Evolutionary conservation across 2,329 filamentous ascomycete species (phyloP).

Genomic region (Furcasterigmium furcatum): DNA sequence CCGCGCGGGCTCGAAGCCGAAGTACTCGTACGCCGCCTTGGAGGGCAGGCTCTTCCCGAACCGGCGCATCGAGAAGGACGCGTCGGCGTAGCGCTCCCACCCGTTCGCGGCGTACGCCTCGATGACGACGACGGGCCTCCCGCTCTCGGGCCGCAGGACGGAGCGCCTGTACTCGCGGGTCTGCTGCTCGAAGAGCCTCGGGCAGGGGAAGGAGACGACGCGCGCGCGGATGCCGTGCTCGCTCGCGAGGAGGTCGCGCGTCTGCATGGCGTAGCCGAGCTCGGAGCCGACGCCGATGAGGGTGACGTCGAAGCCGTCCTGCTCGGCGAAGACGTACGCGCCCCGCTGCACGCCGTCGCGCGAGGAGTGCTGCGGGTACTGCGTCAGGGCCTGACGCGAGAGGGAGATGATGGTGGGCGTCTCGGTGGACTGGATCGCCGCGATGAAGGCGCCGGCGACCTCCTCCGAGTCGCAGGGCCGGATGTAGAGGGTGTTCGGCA

Average conservation of each 20-base stretch:
- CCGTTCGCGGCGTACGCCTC: constrained; percentile 57
- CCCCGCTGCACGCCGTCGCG: constrained; percentile 39
- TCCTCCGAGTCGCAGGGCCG: constrained; percentile 58
- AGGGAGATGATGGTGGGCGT: constrained; percentile 46
- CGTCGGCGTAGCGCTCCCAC: constrained; percentile 60
- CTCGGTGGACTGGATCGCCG: constrained; percentile 37
- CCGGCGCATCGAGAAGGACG: constrained; percentile 46
- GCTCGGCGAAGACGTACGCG: constrained; percentile 42
- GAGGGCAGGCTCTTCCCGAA: constrained; percentile 56
- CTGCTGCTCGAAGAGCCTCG: constrained; percentile 39
- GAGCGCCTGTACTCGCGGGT: constrained; percentile 38
- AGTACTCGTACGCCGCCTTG: constrained; percentile 47
- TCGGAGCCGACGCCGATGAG: constrained; percentile 36
- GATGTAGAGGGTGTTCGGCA: constrained; percentile 61
- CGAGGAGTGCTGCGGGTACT: constrained; percentile 31
- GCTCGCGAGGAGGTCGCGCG: constrained; percentile 31
- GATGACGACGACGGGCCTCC: constrained; percentile 50
- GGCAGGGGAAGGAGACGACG: constrained; percentile 41
- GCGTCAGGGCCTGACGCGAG: constrained; percentile 38
- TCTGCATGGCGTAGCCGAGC: constrained; percentile 27
- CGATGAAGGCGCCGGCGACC: constrained; percentile 49
- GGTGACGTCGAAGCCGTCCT: constrained; percentile 38
- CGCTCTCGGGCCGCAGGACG: constrained; percentile 36
- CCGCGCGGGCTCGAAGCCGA: constrained; percentile 42
- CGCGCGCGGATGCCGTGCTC: constrained; percentile 32